Evolutionary conservation across 169 alveolate genomes (phyloP).

Genomic region (Plasmodium coatneyi): DNA sequence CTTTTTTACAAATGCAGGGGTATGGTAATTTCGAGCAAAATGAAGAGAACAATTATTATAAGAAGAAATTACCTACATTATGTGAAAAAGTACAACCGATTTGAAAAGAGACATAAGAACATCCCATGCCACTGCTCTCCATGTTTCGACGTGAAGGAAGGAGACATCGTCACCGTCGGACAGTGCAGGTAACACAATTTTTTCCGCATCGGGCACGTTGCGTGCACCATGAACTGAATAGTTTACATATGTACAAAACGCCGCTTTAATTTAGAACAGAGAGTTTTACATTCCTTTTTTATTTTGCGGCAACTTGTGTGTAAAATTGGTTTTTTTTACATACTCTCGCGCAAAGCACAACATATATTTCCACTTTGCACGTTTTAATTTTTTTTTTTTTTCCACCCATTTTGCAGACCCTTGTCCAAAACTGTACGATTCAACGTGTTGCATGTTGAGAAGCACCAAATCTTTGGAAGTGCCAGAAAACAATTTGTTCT

Average conservation of each 20-base stretch:
- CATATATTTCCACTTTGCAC: background rate
- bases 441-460: conserved; percentile 98
- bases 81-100: conserved; percentile 97
- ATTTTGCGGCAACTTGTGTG: conserved; percentile 1
- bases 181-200: conserved; percentile 94
- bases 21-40: conserved; percentile 97
- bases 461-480: conserved; percentile 97
- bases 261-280: background rate
- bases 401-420: conserved; percentile 93
- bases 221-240: background rate
- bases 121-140: conserved; percentile 98
- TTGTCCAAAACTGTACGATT: conserved; percentile 99
- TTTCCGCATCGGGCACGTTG: background rate
- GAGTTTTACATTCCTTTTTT: background rate
- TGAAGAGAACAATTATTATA: conserved; percentile 98
- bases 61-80: conserved; percentile 99
- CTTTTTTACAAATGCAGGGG: conserved; percentile 89
- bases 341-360: background rate
- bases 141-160: conserved; percentile 97
- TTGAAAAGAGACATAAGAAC: conserved; percentile 99
- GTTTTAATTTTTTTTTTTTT: conserved; percentile 79
- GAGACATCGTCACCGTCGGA: conserved; percentile 98
- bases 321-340: background rate
- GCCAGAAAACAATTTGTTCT: conserved; percentile 98
- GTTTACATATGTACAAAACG: background rate